phyloP scores from a whole-genome alignment of 768 basidiomycete species.

The Plicaturopsis crispa region DNA sequence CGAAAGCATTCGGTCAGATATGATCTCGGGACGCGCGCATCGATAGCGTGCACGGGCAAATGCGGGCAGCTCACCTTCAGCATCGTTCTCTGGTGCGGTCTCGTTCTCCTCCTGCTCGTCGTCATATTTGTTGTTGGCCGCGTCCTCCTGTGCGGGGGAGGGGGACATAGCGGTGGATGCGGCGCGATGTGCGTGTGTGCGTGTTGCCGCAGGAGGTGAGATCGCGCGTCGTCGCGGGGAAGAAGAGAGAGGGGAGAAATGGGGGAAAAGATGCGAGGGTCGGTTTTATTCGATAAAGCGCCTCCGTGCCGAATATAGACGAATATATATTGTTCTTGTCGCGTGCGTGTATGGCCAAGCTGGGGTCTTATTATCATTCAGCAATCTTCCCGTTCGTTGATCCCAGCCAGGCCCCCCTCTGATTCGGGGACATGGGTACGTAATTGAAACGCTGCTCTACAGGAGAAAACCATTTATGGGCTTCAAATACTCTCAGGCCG shows the following conservation, averaged over 20 bases:
- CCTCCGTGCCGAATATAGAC: conserved; percentile 63
- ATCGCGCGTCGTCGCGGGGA: conserved; percentile 19
- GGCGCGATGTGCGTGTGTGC: conserved; percentile 19
- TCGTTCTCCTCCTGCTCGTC: conserved; percentile 55
- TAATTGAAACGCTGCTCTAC: conserved; percentile 33
- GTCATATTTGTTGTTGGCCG: conserved; percentile 43
- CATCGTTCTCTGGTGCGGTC: conserved; percentile 25
- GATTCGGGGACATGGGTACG: conserved; percentile 54
- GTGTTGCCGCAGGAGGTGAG: conserved; percentile 15
- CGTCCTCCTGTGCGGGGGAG: conserved; percentile 49
- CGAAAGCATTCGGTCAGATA: no score
- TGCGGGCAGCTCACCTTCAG: conserved; percentile 18
- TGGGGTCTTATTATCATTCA: conserved; percentile 47
- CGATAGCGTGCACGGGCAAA: no score
- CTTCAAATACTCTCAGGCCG: no score
- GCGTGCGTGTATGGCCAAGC: conserved; percentile 56
- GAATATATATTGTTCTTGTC: conserved; percentile 62
- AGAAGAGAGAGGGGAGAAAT: conserved; percentile 39
- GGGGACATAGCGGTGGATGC: conserved; percentile 44
- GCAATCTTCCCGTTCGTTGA: conserved; percentile 42
- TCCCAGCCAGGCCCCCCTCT: conserved; percentile 39
- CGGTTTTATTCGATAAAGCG: conserved; percentile 73
- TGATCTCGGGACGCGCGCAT: no score
- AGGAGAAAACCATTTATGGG: conserved; percentile 29
- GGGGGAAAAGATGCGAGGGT: conserved; percentile 56